Conservation (phyloP, 208 protist species). For the Acanthamoeba polyphaga region DNA sequence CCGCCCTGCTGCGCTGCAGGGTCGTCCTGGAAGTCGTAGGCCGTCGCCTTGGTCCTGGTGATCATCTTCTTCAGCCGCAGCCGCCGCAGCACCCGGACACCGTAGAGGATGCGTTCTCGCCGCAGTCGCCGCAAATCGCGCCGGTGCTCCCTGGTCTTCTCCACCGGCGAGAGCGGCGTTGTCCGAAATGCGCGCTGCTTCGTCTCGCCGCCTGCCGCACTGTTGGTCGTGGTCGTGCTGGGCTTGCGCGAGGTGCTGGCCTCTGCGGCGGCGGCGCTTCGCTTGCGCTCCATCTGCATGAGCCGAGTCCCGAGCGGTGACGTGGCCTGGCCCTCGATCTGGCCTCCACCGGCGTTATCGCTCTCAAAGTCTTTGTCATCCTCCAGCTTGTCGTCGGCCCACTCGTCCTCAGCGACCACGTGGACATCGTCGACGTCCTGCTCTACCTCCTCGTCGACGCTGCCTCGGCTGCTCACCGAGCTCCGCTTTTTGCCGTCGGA, state of each 20-base stretch:
- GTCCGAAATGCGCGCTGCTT: background rate
- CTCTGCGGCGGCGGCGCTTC: background rate
- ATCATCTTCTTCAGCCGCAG: constrained; percentile 1
- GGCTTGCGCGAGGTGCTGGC: background rate
- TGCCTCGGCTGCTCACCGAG: background rate
- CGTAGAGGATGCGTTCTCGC: background rate
- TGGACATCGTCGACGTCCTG: background rate
- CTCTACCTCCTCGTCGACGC: background rate
- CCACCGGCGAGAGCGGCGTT: background rate
- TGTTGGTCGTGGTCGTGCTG: background rate
- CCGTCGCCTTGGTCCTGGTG: background rate
- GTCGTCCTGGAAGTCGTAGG: background rate
- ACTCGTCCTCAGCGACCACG: background rate
- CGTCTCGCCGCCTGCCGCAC: background rate
- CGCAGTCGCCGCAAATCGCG: background rate
- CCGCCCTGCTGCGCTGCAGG: background rate
- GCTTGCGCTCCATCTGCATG: background rate
- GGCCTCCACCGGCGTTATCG: background rate
- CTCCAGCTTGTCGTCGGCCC: background rate
- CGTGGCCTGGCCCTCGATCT: constrained; percentile 1
- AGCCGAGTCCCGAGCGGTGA: background rate
- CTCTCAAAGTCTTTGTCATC: background rate
- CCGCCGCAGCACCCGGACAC: background rate
- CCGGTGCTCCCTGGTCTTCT: background rate
- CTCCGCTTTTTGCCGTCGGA: background rate